Evolutionary conservation across 768 basidiomycete species (phyloP).

Genomic region (Mycena rosella): DNA sequence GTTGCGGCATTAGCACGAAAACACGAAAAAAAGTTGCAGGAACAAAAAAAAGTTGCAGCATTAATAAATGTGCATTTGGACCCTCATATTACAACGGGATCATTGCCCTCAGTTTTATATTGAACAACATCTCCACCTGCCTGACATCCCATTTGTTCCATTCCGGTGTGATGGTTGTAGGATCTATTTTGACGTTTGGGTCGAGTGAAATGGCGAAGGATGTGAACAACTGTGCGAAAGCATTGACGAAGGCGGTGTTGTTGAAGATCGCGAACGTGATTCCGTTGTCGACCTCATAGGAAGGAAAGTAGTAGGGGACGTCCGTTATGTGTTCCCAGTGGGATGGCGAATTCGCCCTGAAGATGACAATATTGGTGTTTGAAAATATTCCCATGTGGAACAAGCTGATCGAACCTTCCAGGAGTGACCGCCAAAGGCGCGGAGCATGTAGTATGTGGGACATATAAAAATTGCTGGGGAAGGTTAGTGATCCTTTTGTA

Average conservation of each 20-base stretch:
- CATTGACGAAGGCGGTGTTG: slow-evolving; percentile 45
- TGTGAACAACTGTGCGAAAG: slow-evolving; percentile 35
- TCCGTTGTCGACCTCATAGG: not conserved
- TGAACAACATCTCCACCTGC: slow-evolving; percentile 13
- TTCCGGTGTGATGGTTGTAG: slow-evolving; percentile 14
- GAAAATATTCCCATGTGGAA: not conserved
- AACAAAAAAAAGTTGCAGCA: no score
- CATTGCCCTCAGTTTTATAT: no score
- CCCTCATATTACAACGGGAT: no score
- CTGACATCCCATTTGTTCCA: slow-evolving; percentile 4
- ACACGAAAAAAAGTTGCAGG: no score
- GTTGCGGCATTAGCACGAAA: no score
- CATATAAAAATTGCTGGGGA: slow-evolving; percentile 47
- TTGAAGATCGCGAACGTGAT: slow-evolving; percentile 10
- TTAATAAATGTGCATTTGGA: no score
- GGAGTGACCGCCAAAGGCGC: slow-evolving; percentile 40
- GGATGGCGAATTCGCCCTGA: slow-evolving; percentile 9
- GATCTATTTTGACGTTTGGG: slow-evolving; percentile 11
- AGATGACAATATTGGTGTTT: not conserved
- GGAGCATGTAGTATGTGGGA: slow-evolving; percentile 45
- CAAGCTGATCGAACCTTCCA: slow-evolving; percentile 41
- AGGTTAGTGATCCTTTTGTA: not conserved
- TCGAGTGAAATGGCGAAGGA: slow-evolving; percentile 21
- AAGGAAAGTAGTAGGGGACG: slow-evolving; percentile 33
- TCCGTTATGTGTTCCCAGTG: slow-evolving; percentile 41